phyloP scores from a whole-genome alignment of 495 filamentous ascomycete genomes.

The Venustampulla echinocandica region DNA sequence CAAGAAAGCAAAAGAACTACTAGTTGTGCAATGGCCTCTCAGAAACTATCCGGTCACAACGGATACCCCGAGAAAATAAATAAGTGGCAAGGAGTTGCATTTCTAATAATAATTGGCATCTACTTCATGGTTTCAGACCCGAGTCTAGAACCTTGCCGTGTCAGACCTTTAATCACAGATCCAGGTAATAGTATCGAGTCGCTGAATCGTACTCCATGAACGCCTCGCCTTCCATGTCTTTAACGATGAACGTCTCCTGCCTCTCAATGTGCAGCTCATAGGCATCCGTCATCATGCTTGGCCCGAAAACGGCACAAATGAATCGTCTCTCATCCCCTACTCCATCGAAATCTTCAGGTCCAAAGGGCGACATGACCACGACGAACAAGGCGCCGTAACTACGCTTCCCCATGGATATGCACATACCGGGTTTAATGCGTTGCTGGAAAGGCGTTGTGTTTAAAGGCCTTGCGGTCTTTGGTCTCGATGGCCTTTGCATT shows the following conservation, averaged over 20 bases:
- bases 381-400: background rate
- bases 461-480: slow-evolving; percentile 5
- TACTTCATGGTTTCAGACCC: too few species aligned
- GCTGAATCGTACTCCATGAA: slow-evolving; percentile 33
- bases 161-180: too few species aligned
- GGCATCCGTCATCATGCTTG: slow-evolving; percentile 23
- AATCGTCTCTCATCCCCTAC: too few species aligned
- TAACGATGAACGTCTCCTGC: slow-evolving; percentile 24
- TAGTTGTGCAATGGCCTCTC: too few species aligned
- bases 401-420: slow-evolving; percentile 14
- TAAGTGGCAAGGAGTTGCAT: too few species aligned
- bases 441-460: slow-evolving; percentile 24
- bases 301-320: slow-evolving; percentile 22
- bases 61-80: too few species aligned
- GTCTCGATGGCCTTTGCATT: slow-evolving; percentile 12
- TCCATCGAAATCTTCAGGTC: too few species aligned
- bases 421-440: slow-evolving; percentile 29
- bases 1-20: too few species aligned
- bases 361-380: slow-evolving; percentile 15
- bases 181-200: slow-evolving; percentile 32
- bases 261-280: slow-evolving; percentile 28
- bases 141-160: too few species aligned
- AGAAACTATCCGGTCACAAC: too few species aligned
- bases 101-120: too few species aligned
- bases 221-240: slow-evolving; percentile 30